Evolutionary conservation across 805 yeast genomes (phyloP), one percentile per base, ranked within the genome.

Genomic region (Cyberlindnera mycetangii): DNA sequence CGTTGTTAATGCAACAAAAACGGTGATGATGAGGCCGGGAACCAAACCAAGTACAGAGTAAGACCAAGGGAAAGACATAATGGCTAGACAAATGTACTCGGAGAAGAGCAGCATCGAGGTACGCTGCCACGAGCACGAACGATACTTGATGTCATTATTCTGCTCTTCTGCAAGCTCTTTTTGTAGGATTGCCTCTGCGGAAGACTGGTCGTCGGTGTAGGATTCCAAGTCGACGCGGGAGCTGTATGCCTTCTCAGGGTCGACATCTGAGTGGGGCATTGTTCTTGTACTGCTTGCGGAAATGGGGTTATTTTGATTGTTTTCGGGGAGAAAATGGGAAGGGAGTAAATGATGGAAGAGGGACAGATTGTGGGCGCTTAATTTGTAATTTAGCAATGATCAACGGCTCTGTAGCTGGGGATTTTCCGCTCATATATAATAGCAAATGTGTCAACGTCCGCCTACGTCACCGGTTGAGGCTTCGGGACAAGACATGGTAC

Each of bases 1-100:
- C 19, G 74, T 78, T 6, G 76, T 70, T 18, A 69, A 48, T 2
- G 82, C 69, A 4, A 78, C 78, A 41, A 74, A 72, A 1, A 70
- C 69, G 0, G 83, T 79, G 39, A 78, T 54, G 22, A 79, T 74
- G 21, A 79, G 62, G 1, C 84, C 85, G 2, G 83, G 81, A 2
- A 78, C 74, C 8, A 79, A 59, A 0, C 85, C 85, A 16, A 79
- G 61, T 3, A 78, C 78, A 3, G 83, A 76, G 52, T 75, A 79
- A 10, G 81, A 75, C 82, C 83, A 77, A 0, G 85, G 85, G 57
- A 79, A 79, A n/a, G 81, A 75, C 79, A 79, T 70, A 47, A 78
- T 76, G 12, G 84, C 84, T 48, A 79, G 65, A 52, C 83, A 79
- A 25, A 78, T 76, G 58, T 79, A 79, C 57, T 79, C 84, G 2